Evolutionary conservation across 2,329 filamentous ascomycete species (phyloP), one percentile per base, ranked within the genome.

Genomic region (Passalora sequoiae): DNA sequence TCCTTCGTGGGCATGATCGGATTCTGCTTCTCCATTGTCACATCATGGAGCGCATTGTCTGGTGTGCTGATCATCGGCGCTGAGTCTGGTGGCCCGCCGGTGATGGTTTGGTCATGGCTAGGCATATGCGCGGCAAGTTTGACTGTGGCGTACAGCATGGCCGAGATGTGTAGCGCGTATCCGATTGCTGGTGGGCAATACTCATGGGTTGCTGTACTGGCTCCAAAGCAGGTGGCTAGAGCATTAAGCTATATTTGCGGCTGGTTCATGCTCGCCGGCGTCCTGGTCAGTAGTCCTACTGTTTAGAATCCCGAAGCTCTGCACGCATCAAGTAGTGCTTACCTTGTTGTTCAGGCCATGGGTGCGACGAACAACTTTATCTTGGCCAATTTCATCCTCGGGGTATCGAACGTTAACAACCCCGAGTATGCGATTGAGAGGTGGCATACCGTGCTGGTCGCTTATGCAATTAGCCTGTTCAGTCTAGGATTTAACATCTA

Each of bases 21-120:
- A 1, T 80, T 80, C 61, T 72, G 69, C 33, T 80, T 80, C 59
- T 73, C 69, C 44, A 75, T 80, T 33, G 73, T 80, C 31, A 78
- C 76, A 22, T 74, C 67, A 56, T 80, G 76, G 76, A 75, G 72
- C 22, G 76, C 76, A 3, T 60, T 80, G 2, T 71, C 70, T 33
- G 76, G 76, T 25, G 73, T 77, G 0, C 68, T 80, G 30, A 75
- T 76, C 39, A 69, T 78, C 22, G 77, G 75, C 4, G 71, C 77
- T 8, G 70, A 70, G 44, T 69, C 73, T 25, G 76, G 76, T 10
- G 76, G 76, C 1, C 75, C 76, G 3, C 74, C 76, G 0, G 74
- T 79, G 30, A 79, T 80, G 72, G 68, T 80, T 5, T 80, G 73
- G 63, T 71, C 71, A 30, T 80, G 74, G 70, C 58, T 79, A 16